phyloP scores from a whole-genome alignment of 805 yeast species.

The Starmera dryadoides region DNA sequence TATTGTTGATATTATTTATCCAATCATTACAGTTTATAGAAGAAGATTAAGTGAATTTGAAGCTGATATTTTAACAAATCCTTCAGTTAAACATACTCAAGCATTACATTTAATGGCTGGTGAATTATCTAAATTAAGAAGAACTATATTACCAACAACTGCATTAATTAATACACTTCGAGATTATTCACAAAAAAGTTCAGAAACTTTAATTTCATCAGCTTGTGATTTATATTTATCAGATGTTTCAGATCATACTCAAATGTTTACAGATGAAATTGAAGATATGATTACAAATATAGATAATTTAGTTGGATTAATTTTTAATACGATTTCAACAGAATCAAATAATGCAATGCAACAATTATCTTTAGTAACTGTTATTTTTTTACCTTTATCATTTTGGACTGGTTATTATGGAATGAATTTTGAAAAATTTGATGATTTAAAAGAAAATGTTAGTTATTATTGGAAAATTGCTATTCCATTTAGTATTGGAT shows the following conservation, averaged over 20 bases:
- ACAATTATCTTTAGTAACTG: conserved; percentile 47
- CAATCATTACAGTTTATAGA: conserved; percentile 46
- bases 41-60: conserved; percentile 41
- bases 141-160: conserved; percentile 40
- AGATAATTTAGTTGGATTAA: conserved; percentile 41
- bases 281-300: conserved; percentile 46
- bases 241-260: conserved; percentile 51
- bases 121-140: conserved; percentile 40
- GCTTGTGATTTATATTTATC: conserved; percentile 39
- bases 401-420: conserved; percentile 58
- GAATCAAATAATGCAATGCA: conserved; percentile 49
- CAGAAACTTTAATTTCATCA: conserved; percentile 29
- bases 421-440: conserved; percentile 34
- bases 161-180: conserved; percentile 38
- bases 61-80: conserved; percentile 40
- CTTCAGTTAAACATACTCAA: conserved; percentile 43
- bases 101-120: conserved; percentile 47
- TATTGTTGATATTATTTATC: conserved; percentile 44
- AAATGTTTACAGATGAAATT: conserved; percentile 44
- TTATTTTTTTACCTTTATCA: conserved; percentile 49
- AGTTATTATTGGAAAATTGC: conserved; percentile 21
- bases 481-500: conserved; percentile 30
- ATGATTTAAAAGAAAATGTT: conserved; percentile 25
- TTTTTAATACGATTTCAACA: conserved; percentile 51
- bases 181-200: conserved; percentile 25